A percentile compares a stretch with the other conserved stretches of the same genome.
Evolutionary conservation across 441 rosid genomes (phyloP).

Genomic region (Manihot esculenta): DNA sequence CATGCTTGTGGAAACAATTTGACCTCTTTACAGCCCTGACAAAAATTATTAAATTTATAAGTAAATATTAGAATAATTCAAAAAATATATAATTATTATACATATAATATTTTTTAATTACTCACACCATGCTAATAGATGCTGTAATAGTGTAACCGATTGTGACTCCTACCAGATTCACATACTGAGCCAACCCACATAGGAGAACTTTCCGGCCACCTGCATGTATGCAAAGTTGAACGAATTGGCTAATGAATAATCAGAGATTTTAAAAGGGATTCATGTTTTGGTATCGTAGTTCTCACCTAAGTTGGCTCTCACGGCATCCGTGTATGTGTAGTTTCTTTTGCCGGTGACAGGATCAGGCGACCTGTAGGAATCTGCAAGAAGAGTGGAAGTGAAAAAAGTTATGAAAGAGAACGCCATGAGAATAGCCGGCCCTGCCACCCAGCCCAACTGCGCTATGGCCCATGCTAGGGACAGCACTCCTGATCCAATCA

Average conservation of each 20-base stretch:
- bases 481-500: constrained; percentile 87
- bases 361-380: constrained; percentile 69
- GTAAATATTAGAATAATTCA: background rate
- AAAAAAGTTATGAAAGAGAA: constrained; percentile 73
- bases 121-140: constrained; percentile 96
- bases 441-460: constrained; percentile 85
- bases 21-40: constrained; percentile 80
- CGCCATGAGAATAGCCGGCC: constrained; percentile 53
- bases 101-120: too few relatives aligned
- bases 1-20: constrained; percentile 77
- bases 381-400: constrained; percentile 78
- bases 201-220: constrained; percentile 79
- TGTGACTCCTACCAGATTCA: constrained; percentile 63
- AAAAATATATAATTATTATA: too few relatives aligned
- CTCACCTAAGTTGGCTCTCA: constrained; percentile 65
- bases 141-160: constrained; percentile 93
- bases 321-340: constrained; percentile 85
- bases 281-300: too few relatives aligned
- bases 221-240: constrained; percentile 19
- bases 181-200: constrained; percentile 85
- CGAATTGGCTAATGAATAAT: background rate
- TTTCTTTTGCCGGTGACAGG: constrained; percentile 71
- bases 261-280: too few relatives aligned
- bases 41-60: background rate
- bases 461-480: constrained; percentile 86